These are phyloP conservation scores for Syzygium grande DNA, from an alignment of 345 rosid genomes.

Conservation along the genomic window DNA sequence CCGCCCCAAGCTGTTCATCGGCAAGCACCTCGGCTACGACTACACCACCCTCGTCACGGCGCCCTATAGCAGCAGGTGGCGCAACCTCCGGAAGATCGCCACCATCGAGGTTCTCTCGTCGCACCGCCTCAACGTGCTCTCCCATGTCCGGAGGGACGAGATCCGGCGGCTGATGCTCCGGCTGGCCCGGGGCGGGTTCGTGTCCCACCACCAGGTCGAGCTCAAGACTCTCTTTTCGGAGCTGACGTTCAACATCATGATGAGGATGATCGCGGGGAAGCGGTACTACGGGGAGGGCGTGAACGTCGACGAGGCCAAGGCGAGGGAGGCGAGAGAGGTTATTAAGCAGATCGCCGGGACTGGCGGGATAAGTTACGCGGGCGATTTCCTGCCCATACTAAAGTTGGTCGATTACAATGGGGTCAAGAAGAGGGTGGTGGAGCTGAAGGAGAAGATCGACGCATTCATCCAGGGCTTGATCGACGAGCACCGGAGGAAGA, in stretches of 20 bases:
- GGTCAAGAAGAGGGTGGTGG: slow-evolving; percentile 21
- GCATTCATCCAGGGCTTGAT: slow-evolving; percentile 36
- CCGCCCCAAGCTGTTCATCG: slow-evolving; percentile 21
- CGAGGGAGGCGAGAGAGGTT: slow-evolving; percentile 11
- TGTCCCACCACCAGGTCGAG: slow-evolving; percentile 26
- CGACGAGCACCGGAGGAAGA: slow-evolving; percentile 30
- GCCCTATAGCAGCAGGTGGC: slow-evolving; percentile 52
- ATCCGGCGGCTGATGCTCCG: slow-evolving; percentile 23
- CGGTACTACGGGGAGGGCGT: slow-evolving; percentile 5
- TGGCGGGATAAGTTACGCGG: not conserved
- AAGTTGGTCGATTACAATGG: slow-evolving; percentile 4
- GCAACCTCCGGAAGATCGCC: slow-evolving; percentile 47
- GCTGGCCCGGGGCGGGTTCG: slow-evolving; percentile 9
- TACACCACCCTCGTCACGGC: slow-evolving; percentile 14
- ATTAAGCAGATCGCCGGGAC: slow-evolving; percentile 4
- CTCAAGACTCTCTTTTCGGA: slow-evolving; percentile 28
- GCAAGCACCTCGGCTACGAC: slow-evolving; percentile 35
- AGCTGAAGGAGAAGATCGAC: slow-evolving; percentile 23
- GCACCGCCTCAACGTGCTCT: slow-evolving; percentile 25
- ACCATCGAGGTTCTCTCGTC: slow-evolving; percentile 43
- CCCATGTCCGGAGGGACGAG: slow-evolving; percentile 32
- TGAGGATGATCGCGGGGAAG: slow-evolving; percentile 47
- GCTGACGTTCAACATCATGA: slow-evolving; percentile 15
- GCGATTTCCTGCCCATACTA: slow-evolving; percentile 8
- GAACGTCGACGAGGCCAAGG: not conserved